A percentile compares a stretch with the other conserved stretches of the same genome.
These are phyloP conservation scores for Anastatica hierochuntica DNA, from an alignment of 345 rosid species.

Conservation along the genomic window DNA sequence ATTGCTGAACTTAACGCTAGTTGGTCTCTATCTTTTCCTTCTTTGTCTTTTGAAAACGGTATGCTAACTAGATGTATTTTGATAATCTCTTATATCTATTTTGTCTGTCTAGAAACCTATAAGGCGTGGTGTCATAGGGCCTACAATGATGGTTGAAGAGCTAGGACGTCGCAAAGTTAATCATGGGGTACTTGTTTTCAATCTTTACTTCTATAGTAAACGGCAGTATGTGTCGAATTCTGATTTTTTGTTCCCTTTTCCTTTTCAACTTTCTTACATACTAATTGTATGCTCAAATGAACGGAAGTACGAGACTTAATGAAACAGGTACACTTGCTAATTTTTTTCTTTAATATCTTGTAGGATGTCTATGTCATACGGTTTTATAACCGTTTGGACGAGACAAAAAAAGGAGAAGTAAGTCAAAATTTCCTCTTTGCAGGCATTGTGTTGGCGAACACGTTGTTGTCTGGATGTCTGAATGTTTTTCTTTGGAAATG, in stretches of 20 bases:
- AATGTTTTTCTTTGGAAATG: neutral
- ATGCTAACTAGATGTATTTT: neutral
- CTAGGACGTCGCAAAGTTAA: constrained; percentile 62
- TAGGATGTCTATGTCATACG: constrained; percentile 74
- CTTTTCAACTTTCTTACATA: neutral
- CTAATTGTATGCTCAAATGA: neutral
- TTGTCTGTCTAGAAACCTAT: constrained; percentile 53
- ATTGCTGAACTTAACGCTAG: too few species aligned
- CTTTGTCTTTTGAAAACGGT: neutral
- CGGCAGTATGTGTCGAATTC: too few species aligned
- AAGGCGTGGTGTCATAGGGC: constrained; percentile 77
- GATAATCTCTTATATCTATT: neutral
- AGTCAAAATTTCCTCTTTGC: constrained; percentile 28
- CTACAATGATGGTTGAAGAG: constrained; percentile 70
- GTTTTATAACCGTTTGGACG: constrained; percentile 71
- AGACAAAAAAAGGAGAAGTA: constrained; percentile 86
- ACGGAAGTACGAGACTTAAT: neutral
- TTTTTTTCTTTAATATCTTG: constrained; percentile 18
- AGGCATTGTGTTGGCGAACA: neutral
- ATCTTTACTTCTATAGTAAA: neutral
- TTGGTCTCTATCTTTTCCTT: neutral
- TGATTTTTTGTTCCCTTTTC: neutral
- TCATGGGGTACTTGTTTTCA: constrained; percentile 41
- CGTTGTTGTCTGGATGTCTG: neutral
- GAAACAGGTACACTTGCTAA: constrained; percentile 6